phyloP scores from a whole-genome alignment of 2,329 filamentous ascomycete genomes.

The Trichoderma afroharzianum region DNA sequence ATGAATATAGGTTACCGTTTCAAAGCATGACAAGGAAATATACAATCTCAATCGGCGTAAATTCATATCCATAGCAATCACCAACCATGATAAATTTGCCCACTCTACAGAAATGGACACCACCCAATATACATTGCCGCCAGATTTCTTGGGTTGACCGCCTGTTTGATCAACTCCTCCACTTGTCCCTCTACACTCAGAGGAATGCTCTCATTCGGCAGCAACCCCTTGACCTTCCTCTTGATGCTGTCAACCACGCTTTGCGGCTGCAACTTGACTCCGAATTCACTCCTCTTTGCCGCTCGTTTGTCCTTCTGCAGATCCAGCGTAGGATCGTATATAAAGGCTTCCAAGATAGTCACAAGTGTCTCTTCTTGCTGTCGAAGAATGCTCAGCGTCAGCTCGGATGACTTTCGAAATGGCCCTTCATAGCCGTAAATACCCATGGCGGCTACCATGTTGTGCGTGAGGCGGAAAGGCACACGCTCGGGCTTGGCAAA shows the following conservation, averaged over 20 bases:
- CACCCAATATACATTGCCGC: slow-evolving; percentile 97
- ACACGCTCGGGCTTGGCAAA: slow-evolving; percentile 94
- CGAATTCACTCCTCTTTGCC: slow-evolving; percentile 34
- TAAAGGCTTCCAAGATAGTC: slow-evolving; percentile 94
- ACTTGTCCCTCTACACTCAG: slow-evolving; percentile 95
- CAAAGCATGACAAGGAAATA: neutral
- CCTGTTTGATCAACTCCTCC: slow-evolving; percentile 88
- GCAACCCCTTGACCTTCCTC: slow-evolving; percentile 78
- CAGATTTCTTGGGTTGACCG: slow-evolving; percentile 74
- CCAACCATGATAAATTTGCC: neutral
- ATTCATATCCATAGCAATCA: neutral
- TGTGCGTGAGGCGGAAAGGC: slow-evolving; percentile 94
- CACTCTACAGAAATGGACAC: slow-evolving; percentile 56
- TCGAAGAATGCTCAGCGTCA: slow-evolving; percentile 77
- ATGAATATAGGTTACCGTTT: neutral
- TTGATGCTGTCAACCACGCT: slow-evolving; percentile 88
- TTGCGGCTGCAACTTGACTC: slow-evolving; percentile 52
- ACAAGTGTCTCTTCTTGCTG: slow-evolving; percentile 95
- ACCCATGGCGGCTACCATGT: slow-evolving; percentile 97
- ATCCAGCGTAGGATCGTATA: slow-evolving; percentile 95
- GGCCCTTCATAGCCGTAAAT: slow-evolving; percentile 91
- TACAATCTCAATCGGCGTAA: neutral
- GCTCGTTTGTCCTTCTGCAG: slow-evolving; percentile 66
- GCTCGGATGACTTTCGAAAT: slow-evolving; percentile 84
- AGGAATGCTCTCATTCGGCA: slow-evolving; percentile 85